Conservation (phyloP, 2,329 filamentous ascomycete genomes). For the Pyrenophora teres region DNA sequence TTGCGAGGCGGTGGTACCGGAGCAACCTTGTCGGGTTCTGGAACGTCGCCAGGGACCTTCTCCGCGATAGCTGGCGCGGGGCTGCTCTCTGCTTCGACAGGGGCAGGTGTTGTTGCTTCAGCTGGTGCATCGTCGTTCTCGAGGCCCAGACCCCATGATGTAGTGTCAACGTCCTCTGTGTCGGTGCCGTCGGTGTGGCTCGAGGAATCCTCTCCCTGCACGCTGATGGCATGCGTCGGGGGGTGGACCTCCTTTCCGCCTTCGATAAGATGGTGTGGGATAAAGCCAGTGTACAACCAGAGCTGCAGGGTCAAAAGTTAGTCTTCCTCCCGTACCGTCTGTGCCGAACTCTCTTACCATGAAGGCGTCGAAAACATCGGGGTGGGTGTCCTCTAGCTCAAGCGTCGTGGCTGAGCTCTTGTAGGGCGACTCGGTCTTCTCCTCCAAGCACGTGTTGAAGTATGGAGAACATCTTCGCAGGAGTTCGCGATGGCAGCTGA, state of each 20-base stretch:
- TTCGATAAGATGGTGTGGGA: slow-evolving; percentile 45
- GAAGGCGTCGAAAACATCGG: slow-evolving; percentile 47
- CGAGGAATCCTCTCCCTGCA: slow-evolving; percentile 23
- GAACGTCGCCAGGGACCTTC: slow-evolving; percentile 36
- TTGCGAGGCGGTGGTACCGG: slow-evolving; percentile 33
- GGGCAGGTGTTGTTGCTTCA: slow-evolving; percentile 7
- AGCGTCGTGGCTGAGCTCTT: slow-evolving; percentile 32
- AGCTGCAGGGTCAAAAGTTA: slow-evolving; percentile 8
- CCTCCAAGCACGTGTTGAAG: slow-evolving; percentile 39
- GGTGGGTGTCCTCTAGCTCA: slow-evolving; percentile 40
- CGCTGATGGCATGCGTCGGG: slow-evolving; percentile 33
- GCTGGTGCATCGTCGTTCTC: slow-evolving; percentile 36
- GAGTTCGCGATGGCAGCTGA: slow-evolving; percentile 43
- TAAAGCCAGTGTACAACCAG: slow-evolving; percentile 45
- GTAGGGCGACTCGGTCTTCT: slow-evolving; percentile 40
- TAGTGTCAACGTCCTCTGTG: slow-evolving; percentile 41
- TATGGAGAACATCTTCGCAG: slow-evolving; percentile 41
- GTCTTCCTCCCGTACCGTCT: too few species aligned
- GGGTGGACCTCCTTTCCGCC: slow-evolving; percentile 40
- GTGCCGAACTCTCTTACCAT: slow-evolving; percentile 17
- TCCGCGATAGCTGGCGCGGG: slow-evolving; percentile 29
- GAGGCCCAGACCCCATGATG: slow-evolving; percentile 43
- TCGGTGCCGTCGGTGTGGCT: slow-evolving; percentile 23
- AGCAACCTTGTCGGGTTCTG: slow-evolving; percentile 31
- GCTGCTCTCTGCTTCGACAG: slow-evolving; percentile 15